Evolutionary conservation across 129 eudicot species (phyloP).

Genomic region (Lactuca saligna): DNA sequence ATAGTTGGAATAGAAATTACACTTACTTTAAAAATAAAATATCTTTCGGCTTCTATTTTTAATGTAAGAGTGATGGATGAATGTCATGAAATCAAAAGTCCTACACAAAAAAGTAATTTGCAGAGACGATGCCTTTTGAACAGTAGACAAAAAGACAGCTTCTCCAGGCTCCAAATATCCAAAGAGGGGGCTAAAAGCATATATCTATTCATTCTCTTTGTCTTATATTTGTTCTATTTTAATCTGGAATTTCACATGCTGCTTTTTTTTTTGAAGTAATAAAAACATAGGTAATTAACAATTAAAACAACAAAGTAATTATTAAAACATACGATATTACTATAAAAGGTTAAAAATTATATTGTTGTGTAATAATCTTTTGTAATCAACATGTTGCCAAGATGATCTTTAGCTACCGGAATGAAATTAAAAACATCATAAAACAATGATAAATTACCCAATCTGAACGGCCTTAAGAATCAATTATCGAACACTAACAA

Average conservation of each 20-base stretch:
- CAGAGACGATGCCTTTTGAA: conserved; percentile 24
- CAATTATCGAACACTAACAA: no score
- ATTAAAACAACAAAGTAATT: neutral
- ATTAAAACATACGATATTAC: neutral
- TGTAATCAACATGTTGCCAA: no score
- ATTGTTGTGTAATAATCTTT: neutral
- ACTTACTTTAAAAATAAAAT: no score
- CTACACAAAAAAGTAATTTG: conserved; percentile 23
- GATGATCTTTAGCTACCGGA: no score
- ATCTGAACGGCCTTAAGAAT: no score
- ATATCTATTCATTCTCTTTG: neutral
- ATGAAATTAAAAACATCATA: no score
- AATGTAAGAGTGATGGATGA: neutral
- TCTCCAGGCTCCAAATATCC: conserved; percentile 15
- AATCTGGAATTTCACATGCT: neutral
- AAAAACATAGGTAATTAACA: neutral
- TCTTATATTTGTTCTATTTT: neutral
- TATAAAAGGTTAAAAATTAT: no score
- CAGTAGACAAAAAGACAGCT: conserved; percentile 28
- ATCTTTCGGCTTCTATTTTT: neutral
- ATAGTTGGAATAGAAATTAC: neutral
- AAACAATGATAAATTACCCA: no score
- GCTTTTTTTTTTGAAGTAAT: no score
- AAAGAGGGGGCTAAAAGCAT: conserved; percentile 10
- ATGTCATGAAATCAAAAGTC: conserved; percentile 17